Percentiles rank a stretch among this genome's conserved stretches.
Conservation (phyloP, 2,329 filamentous ascomycete genomes). For the Teratosphaeria destructans region DNA sequence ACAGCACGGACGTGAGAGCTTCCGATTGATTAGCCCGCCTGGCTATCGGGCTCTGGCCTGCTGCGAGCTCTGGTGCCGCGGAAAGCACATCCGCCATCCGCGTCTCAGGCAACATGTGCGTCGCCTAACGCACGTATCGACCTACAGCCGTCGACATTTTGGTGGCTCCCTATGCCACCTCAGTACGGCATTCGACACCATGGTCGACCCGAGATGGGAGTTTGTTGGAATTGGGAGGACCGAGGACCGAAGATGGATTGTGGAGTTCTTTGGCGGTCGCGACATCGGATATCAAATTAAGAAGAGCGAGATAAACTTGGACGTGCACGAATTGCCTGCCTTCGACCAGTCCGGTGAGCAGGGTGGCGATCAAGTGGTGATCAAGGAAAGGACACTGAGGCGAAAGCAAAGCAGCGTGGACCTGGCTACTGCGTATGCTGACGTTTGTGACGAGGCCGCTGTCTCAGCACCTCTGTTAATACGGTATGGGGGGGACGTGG, state of each 20-base stretch:
- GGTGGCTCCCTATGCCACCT: background rate
- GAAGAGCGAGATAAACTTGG: background rate
- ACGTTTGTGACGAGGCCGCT: background rate
- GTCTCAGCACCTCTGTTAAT: background rate
- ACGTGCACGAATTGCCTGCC: background rate
- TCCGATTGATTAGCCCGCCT: conserved; percentile 8
- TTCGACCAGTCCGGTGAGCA: background rate
- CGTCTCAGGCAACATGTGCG: background rate
- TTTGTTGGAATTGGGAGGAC: conserved; percentile 6
- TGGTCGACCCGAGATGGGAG: conserved; percentile 6
- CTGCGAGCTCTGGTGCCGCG: conserved; percentile 8
- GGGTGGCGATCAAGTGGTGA: background rate
- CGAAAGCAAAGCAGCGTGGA: background rate
- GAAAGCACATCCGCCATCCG: conserved; percentile 9
- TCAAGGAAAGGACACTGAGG: background rate
- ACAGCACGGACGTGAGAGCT: background rate
- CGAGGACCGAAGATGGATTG: conserved; percentile 10
- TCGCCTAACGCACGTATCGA: background rate
- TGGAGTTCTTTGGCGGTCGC: conserved; percentile 3
- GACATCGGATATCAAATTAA: background rate
- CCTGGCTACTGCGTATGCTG: background rate
- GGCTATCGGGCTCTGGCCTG: conserved; percentile 6
- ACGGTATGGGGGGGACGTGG: background rate
- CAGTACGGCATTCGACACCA: conserved; percentile 1
- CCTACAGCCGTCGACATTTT: background rate